Percentiles rank a stretch among this genome's conserved stretches.
phyloP scores from a whole-genome alignment of 352 stramenopile species.

The Globisporangium megalacanthum region DNA sequence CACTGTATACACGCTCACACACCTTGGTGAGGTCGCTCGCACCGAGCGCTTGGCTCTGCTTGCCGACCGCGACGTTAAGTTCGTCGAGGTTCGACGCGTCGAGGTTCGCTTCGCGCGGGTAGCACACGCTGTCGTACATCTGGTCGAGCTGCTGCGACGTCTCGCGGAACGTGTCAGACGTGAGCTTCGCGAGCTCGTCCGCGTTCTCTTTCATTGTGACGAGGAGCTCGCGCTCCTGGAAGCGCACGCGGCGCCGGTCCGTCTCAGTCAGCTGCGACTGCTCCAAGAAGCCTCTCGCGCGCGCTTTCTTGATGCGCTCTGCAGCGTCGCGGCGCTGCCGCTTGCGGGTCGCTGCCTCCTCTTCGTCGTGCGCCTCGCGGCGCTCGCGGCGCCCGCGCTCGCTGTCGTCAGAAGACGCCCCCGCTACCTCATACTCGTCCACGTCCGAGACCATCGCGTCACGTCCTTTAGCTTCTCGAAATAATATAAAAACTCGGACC shows the following conservation, averaged over 20 bases:
- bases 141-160: constrained; percentile 62
- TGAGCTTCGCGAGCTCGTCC: constrained; percentile 56
- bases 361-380: constrained; percentile 4
- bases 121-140: constrained; percentile 78
- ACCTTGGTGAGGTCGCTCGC: constrained; percentile 74
- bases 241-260: constrained; percentile 67
- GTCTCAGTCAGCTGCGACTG: constrained; percentile 63
- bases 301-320: constrained; percentile 15
- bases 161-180: constrained; percentile 45
- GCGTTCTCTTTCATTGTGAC: constrained; percentile 72
- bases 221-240: constrained; percentile 70
- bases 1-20: background rate
- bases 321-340: constrained; percentile 10
- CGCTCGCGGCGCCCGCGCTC: constrained; percentile 5
- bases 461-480: too few relatives aligned
- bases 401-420: too few relatives aligned
- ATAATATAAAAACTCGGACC: too few relatives aligned
- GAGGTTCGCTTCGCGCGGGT: constrained; percentile 75
- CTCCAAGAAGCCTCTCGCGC: constrained; percentile 49
- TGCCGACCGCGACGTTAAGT: constrained; percentile 67
- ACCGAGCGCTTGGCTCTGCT: constrained; percentile 65
- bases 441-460: too few relatives aligned
- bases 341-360: constrained; percentile 2
- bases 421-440: too few relatives aligned
- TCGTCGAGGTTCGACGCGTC: constrained; percentile 80